These are phyloP conservation scores for Rhizoclosmatium sp. DNA, from an alignment of 192 early-diverging fungal genomes.

Conservation along the genomic window DNA sequence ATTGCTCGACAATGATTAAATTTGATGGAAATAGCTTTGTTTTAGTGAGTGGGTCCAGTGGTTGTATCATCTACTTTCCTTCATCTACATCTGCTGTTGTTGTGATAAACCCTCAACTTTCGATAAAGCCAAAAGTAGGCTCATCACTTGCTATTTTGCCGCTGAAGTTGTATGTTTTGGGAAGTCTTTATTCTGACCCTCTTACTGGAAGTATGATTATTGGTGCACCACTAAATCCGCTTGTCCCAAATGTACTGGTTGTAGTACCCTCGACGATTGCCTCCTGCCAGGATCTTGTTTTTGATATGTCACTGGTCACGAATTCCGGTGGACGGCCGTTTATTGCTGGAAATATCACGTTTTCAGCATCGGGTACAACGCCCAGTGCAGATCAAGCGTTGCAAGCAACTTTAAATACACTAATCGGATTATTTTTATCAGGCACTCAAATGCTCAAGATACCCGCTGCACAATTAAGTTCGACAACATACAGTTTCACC, in stretches of 20 bases:
- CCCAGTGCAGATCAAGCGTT: background rate
- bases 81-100: background rate
- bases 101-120: background rate
- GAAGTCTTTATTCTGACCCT: constrained; percentile 3
- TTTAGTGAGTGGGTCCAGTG: background rate
- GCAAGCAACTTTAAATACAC: background rate
- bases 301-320: background rate
- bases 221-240: background rate
- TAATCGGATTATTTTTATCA: background rate
- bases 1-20: background rate
- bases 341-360: background rate
- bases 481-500: background rate
- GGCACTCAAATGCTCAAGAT: constrained; percentile 5
- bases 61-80: background rate
- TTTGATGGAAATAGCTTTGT: background rate
- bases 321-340: constrained; percentile 11
- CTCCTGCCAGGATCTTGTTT: background rate
- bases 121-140: background rate
- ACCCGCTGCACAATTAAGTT: background rate
- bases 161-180: background rate
- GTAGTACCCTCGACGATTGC: background rate
- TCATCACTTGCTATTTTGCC: background rate
- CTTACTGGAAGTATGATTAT: background rate
- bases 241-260: background rate
- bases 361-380: background rate